These are phyloP conservation scores for Catharanthus roseus DNA, from an alignment of 257 asterid genomes.

Conservation along the genomic window DNA sequence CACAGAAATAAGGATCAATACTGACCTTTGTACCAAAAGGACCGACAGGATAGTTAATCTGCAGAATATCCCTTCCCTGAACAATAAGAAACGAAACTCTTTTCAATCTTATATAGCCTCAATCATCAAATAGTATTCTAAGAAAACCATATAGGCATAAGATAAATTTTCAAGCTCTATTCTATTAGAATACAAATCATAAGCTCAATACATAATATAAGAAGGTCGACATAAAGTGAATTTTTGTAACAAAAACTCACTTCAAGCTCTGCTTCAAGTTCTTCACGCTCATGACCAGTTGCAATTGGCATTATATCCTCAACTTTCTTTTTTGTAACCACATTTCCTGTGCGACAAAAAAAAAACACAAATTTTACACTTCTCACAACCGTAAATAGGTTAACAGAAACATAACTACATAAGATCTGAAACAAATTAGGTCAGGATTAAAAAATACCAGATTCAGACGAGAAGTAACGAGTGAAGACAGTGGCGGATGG, in stretches of 20 bases:
- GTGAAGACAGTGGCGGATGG: slow-evolving; percentile 36
- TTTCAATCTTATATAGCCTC: slow-evolving; percentile 6
- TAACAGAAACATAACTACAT: not conserved
- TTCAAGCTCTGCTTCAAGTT: slow-evolving; percentile 78
- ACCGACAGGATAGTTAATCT: slow-evolving; percentile 63
- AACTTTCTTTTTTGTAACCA: slow-evolving; percentile 40
- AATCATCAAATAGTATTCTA: not conserved
- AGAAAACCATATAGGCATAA: not conserved
- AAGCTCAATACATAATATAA: not conserved
- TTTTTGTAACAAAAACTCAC: slow-evolving; percentile 33
- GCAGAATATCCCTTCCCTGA: slow-evolving; percentile 64
- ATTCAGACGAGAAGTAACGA: slow-evolving; percentile 44
- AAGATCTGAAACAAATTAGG: slow-evolving; percentile 15
- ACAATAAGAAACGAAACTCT: not conserved
- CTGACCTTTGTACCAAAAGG: slow-evolving; percentile 95
- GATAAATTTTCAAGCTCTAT: not conserved
- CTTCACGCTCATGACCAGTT: slow-evolving; percentile 97
- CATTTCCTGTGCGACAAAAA: slow-evolving; percentile 32
- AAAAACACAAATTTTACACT: not conserved
- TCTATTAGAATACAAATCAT: not conserved
- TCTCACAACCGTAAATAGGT: not conserved
- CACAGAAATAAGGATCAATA: slow-evolving; percentile 3
- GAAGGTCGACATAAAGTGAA: not conserved
- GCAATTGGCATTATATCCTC: slow-evolving; percentile 96
- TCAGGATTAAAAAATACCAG: slow-evolving; percentile 37